Conservation (phyloP, 306 rosid species). For the Herpetospermum pedunculosum region DNA sequence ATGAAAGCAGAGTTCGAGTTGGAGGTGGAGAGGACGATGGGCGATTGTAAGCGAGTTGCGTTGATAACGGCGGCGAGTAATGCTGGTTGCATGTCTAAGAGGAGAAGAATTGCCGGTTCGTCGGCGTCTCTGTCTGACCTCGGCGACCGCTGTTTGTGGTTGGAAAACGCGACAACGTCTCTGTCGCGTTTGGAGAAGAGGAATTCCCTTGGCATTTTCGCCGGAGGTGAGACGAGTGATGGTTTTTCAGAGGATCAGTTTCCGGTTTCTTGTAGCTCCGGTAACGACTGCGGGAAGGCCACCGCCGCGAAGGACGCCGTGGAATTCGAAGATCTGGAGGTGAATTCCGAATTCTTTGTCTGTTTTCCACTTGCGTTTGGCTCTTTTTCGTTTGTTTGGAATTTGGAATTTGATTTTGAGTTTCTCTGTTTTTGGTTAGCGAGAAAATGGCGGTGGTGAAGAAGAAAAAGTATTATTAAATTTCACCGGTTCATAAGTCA, state of each 20-base stretch:
- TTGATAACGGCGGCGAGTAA: slow-evolving; percentile 21
- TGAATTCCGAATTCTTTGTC: slow-evolving; percentile 15
- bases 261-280: slow-evolving; percentile 32
- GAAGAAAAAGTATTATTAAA: neutral
- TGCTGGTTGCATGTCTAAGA: slow-evolving; percentile 31
- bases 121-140: neutral
- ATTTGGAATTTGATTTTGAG: neutral
- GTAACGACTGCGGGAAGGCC: slow-evolving; percentile 22
- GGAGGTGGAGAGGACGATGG: slow-evolving; percentile 19
- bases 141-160: neutral
- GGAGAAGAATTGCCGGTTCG: slow-evolving; percentile 24
- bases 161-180: slow-evolving; percentile 7
- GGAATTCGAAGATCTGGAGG: slow-evolving; percentile 51
- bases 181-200: slow-evolving; percentile 15
- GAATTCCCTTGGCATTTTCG: neutral
- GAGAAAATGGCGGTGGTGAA: neutral
- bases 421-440: slow-evolving; percentile 3
- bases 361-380: neutral
- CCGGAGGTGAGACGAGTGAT: slow-evolving; percentile 4
- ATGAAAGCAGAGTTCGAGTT: neutral
- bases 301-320: neutral
- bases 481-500: neutral
- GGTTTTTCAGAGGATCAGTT: slow-evolving; percentile 17
- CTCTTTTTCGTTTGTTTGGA: neutral
- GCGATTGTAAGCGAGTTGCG: slow-evolving; percentile 33